Percentiles rank a stretch among this genome's conserved stretches.
Evolutionary conservation across 2,329 filamentous ascomycete species (phyloP).

Genomic region (Coniochaeta ligniaria): DNA sequence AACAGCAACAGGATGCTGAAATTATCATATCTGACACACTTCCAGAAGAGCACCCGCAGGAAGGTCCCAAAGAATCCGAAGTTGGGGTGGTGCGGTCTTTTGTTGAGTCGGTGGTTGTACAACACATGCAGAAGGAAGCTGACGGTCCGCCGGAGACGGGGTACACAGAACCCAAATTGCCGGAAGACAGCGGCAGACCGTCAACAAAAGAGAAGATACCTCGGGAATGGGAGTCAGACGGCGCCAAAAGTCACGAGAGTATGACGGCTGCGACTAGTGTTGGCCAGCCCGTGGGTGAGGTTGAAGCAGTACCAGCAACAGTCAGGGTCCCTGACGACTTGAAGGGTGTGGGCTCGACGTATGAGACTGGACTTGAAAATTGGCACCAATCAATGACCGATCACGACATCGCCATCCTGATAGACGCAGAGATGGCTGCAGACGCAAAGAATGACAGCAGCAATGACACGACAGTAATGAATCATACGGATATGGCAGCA

Average conservation of each 20-base stretch:
- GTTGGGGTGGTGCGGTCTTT: background rate
- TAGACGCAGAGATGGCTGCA: background rate
- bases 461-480: background rate
- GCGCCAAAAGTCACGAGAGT: background rate
- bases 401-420: background rate
- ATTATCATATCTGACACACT: background rate
- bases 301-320: background rate
- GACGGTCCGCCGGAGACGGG: background rate
- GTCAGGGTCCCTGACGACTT: background rate
- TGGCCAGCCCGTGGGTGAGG: background rate
- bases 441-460: background rate
- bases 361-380: background rate
- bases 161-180: background rate
- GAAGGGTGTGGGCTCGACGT: conserved; percentile 1
- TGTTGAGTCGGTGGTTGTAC: background rate
- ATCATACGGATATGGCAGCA: background rate
- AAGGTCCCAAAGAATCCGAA: background rate
- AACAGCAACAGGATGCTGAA: background rate
- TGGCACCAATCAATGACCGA: background rate
- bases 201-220: background rate
- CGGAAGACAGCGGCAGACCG: background rate
- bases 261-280: background rate
- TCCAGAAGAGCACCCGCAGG: background rate
- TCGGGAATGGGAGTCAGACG: background rate
- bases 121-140: background rate